These are phyloP conservation scores for Claviceps quebecensis DNA, from an alignment of 2,329 filamentous ascomycete species.

Conservation along the genomic window DNA sequence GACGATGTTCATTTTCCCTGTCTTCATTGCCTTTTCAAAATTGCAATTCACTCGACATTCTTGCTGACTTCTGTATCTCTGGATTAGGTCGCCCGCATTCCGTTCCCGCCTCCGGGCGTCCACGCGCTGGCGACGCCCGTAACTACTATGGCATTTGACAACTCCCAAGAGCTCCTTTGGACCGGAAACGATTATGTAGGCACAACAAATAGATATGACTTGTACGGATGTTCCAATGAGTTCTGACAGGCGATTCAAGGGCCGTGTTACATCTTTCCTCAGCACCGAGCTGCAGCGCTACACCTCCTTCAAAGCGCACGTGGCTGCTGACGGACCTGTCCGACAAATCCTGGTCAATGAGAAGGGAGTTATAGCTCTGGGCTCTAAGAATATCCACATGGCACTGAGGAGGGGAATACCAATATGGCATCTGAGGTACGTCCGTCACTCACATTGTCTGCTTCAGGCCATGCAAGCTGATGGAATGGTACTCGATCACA, in stretches of 20 bases:
- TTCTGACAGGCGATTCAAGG: conserved; percentile 37
- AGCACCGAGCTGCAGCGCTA: conserved; percentile 75
- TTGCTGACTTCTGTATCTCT: conserved; percentile 3
- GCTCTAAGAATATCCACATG: conserved; percentile 75
- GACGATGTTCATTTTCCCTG: background rate
- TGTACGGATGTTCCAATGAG: background rate
- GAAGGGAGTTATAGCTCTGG: conserved; percentile 76
- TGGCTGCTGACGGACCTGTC: conserved; percentile 58
- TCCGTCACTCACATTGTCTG: background rate
- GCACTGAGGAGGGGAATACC: conserved; percentile 68
- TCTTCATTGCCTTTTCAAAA: background rate
- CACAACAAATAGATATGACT: conserved; percentile 12
- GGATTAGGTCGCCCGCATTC: conserved; percentile 60
- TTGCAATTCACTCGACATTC: background rate
- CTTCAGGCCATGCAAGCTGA: background rate
- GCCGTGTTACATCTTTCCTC: conserved; percentile 78
- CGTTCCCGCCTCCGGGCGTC: conserved; percentile 62
- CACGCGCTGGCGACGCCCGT: conserved; percentile 57
- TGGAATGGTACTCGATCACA: conserved; percentile 16
- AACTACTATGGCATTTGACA: conserved; percentile 78
- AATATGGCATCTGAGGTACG: conserved; percentile 73
- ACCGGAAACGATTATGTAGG: conserved; percentile 74
- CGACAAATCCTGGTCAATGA: conserved; percentile 86
- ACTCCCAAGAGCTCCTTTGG: conserved; percentile 81
- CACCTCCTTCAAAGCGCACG: conserved; percentile 76